Evolutionary conservation across 2,329 filamentous ascomycete genomes (phyloP), one percentile per base, ranked within the genome.

Genomic region (Verticillium dahliae): DNA sequence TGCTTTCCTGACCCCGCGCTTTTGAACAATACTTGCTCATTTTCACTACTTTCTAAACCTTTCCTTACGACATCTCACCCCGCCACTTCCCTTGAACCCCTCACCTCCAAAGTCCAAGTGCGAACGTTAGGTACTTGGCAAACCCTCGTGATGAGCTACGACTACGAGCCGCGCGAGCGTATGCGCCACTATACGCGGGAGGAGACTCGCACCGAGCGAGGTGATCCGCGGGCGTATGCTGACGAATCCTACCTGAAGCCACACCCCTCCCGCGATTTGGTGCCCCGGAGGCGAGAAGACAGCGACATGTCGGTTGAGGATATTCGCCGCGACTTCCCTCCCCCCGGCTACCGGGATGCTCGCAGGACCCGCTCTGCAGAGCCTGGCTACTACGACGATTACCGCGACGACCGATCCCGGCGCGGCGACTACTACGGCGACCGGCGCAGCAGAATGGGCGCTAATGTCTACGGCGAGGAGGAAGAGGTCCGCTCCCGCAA

Each of bases 281-380:
- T 88, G 13, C 83, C 83, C 39, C 79, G 83, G 33, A 72, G 78
- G 58, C 87, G 89, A 66, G 88, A 93, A 72, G 89, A 92, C 69
- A 92, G 89, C 73, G 87, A 88, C 56, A 78, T 89, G 33, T 88
- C 88, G 2, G 76, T 96, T 71, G 93, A 97, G 76, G 91, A 96
- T 76, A 86, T 96, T 63, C 86, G 86, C 66, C 87, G 92, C 67
- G 90, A 96, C 68, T 96, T 96, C 69, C 91, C 91, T 37, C 90
- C 91, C 6, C 89, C 88, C 6, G 86, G 82, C 41, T 78, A 80
- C 63, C 73, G 74, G 61, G 83, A 84, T 63, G 70, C 82, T 41
- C 83, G 85, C 67, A 84, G 88, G 62, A 80, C 88, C 67, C 83
- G 87, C 68, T 90, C 89, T 6, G 83, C 83, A 61, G 87, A 88